Evolutionary conservation across 192 early-diverging fungal genomes (phyloP), one percentile per base, ranked within the genome.

Genomic region (Borealophlyctis nickersoniae): DNA sequence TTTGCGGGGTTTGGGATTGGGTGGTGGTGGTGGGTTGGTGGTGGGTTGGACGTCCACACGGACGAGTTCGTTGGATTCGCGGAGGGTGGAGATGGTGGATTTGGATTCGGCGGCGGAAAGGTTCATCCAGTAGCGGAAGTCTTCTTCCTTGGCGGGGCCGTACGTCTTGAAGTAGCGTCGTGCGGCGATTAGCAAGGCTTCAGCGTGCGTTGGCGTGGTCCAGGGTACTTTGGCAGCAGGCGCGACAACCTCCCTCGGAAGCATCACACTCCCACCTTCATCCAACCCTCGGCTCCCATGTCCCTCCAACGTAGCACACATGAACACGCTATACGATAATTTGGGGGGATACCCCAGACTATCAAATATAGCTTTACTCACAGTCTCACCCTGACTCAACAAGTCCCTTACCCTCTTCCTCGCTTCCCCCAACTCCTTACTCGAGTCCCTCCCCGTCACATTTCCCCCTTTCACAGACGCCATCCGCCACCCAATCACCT

Each of bases 221-320:
- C 60, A 62, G 3, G 58, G 9, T 11, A 2, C 2, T 5, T 59
- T 36, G 27, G 4, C 58, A 27, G 28, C 26, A 3, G 58, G 58
- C 34, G 36, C 31, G 28, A 45, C n/a, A 3, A 22, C 48, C 48
- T 22, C 45, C 30, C 60, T 33, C 2, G 60, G 49, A 14, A 27
- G 24, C 36, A 62, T 23, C 4, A 62, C 23, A 13, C 35, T 45
- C 39, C 39, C 39, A 45, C 39, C 52, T 31, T 14, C 50, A 9
- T 28, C 49, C 28, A 51, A 29, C 22, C 61, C 66, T 27, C 66
- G 0, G 2, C 16, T 31, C 4, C 66, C 66, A 14, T 23, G 51
- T 16, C 66, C 66, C 24, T 60, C 58, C 9, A 68, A 33, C 3
- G 66, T 61, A 22, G 58, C 49, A 39, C 66, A 68, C 66, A 68